Evolutionary conservation across 2,329 filamentous ascomycete genomes (phyloP).

Genomic region (Zarea fungicola): DNA sequence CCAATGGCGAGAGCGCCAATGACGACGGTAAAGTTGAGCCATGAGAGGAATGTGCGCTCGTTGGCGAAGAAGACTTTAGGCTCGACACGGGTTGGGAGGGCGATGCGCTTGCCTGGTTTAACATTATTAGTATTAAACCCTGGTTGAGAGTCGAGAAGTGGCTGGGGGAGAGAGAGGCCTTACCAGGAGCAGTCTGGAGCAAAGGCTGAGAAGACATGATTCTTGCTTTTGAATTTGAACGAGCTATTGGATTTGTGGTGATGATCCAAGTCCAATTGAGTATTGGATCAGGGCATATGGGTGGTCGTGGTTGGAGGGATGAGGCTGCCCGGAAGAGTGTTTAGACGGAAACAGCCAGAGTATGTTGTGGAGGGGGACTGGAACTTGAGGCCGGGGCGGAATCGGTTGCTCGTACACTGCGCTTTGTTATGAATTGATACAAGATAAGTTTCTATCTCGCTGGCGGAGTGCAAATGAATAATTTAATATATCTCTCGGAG

Average conservation of each 20-base stretch:
- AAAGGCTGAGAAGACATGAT: conserved; percentile 95
- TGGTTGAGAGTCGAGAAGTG: background rate
- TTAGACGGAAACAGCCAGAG: background rate
- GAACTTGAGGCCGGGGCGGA: no score
- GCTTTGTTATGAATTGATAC: no score
- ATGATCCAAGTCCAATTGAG: background rate
- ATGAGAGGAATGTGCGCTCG: conserved; percentile 97
- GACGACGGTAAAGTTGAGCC: conserved; percentile 99
- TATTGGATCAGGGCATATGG: background rate
- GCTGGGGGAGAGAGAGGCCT: conserved; percentile 21
- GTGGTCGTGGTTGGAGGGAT: background rate
- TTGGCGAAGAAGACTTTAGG: conserved; percentile 99
- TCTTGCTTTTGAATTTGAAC: no score
- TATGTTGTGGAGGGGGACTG: no score
- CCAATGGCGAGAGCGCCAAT: conserved; percentile 94
- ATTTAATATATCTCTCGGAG: no score
- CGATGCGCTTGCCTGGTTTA: conserved; percentile 84
- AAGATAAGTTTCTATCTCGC: no score
- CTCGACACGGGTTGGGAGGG: conserved; percentile 94
- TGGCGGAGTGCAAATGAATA: no score
- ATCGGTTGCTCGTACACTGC: no score
- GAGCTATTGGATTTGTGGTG: conserved; percentile 8
- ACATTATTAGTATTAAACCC: conserved; percentile 13
- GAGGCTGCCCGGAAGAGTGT: background rate
- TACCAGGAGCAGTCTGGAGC: conserved; percentile 88